Conservation (phyloP, 306 rosid genomes). For the Cercis canadensis region DNA sequence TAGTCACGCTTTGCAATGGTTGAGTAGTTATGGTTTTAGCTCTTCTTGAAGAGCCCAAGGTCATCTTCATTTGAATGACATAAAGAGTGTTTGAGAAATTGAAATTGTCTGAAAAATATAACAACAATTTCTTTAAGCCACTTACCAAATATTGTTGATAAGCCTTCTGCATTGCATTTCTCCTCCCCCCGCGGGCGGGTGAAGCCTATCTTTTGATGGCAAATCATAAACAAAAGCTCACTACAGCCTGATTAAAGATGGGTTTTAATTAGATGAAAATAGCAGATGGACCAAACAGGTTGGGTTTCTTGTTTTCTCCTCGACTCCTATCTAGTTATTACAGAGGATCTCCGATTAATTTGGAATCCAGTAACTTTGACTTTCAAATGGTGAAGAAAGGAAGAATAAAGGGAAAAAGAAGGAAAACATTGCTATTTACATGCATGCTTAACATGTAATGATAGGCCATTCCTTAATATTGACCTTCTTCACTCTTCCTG, state of each 20-base stretch:
- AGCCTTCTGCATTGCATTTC: neutral
- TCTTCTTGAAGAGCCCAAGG: slow-evolving; percentile 9
- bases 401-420: too few species aligned
- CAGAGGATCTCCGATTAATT: slow-evolving; percentile 15
- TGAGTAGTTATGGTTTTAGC: slow-evolving; percentile 6
- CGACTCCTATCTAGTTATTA: slow-evolving; percentile 5
- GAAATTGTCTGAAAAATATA: slow-evolving; percentile 2
- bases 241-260: neutral
- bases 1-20: neutral
- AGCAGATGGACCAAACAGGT: slow-evolving; percentile 3
- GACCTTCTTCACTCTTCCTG: slow-evolving; percentile 30
- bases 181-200: too few species aligned
- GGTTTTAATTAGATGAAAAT: slow-evolving; percentile 14
- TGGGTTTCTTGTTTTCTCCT: slow-evolving; percentile 12
- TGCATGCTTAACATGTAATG: slow-evolving; percentile 25
- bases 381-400: slow-evolving; percentile 4
- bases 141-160: neutral
- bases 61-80: slow-evolving; percentile 11
- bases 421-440: slow-evolving; percentile 11
- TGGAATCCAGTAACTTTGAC: slow-evolving; percentile 6
- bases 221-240: neutral
- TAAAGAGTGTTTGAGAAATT: neutral
- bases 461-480: neutral
- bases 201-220: neutral
- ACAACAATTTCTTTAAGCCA: neutral